Base-by-base conservation (phyloP, 108 stramenopile genomes). In the Nitzschia sp. region DNA sequence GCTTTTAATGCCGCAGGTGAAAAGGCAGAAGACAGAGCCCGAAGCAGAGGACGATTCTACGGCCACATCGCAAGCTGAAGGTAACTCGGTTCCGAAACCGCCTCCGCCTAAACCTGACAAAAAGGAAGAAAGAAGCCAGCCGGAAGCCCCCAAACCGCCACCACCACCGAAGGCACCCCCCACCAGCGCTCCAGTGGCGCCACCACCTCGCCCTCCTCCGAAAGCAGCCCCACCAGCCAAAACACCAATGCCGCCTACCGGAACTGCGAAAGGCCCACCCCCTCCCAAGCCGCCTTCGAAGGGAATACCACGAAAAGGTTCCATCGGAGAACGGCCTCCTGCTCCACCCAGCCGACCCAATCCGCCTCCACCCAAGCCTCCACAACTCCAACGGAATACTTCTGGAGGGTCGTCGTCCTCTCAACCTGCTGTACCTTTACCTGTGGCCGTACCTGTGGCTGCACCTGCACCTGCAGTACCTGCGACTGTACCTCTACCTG, bases 171-270 rank as follows among this genome's bases (percentile, higher is more conserved):
- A 67, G 52, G 44, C 36, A 35, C 30, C 58, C 17, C 32, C 59
- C 17, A 35, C 56, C 34, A 44, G 33, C 15, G 56, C 45, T 45
- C 33, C 58, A 29, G 19, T 50, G n/a, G 61, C 73, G n/a, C 70
- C 75, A 34, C 63, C 74, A 17, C 74, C 71, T 4, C 68, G 35
- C 52, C 76, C 72, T 13, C 73, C 76, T 59, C 65, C 72, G 36
- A 44, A 75, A 25, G 56, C 17, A 0, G 41, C 45, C 29, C 62
- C 66, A 6, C 71, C 66, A 45, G 64, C 75, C 13, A 50, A 47
- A 26, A 50, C 26, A 26, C 56, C 45, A 50, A 21, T 50, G 19
- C n/a, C 68, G 0, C 66, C 60, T 44, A 25, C 13, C 52, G 61
- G 36, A 1, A 16, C 52, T 45, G 60, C 32, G 41, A 67, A 67